These are phyloP conservation scores for Microbotryomycetes sp. DNA, from an alignment of 1,284 basidiomycete genomes.

Conservation along the genomic window DNA sequence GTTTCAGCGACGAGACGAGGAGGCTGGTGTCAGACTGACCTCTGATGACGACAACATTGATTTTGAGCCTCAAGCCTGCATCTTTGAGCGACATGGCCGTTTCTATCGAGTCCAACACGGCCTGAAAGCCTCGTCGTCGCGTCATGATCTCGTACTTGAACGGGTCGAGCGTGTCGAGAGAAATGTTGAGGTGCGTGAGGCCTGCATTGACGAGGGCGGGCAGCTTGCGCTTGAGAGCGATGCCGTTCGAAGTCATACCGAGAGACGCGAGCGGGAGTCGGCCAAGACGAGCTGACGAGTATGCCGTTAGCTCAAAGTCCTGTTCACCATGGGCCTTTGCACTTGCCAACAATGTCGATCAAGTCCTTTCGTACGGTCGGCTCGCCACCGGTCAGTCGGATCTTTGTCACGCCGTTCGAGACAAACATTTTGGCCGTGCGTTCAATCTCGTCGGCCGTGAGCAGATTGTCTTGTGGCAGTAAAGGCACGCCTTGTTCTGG, in stretches of 20 bases:
- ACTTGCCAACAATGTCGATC: slow-evolving; percentile 59
- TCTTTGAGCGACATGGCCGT: slow-evolving; percentile 10
- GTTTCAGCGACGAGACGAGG: slow-evolving; percentile 67
- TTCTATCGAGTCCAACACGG: slow-evolving; percentile 26
- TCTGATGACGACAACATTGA: slow-evolving; percentile 75
- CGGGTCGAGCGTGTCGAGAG: slow-evolving; percentile 76
- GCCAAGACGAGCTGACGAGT: slow-evolving; percentile 24
- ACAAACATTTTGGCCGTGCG: slow-evolving; percentile 72
- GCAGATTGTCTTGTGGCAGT: slow-evolving; percentile 59
- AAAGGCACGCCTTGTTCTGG: slow-evolving; percentile 70
- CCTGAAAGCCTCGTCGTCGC: slow-evolving; percentile 47
- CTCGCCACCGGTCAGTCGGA: slow-evolving; percentile 79
- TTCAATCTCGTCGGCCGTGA: slow-evolving; percentile 67
- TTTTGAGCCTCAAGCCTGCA: slow-evolving; percentile 49
- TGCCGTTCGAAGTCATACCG: slow-evolving; percentile 79
- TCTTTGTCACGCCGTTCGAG: slow-evolving; percentile 67
- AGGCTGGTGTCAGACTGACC: slow-evolving; percentile 44
- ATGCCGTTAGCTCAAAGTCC: neutral
- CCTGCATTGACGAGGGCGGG: slow-evolving; percentile 61
- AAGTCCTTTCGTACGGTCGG: slow-evolving; percentile 78
- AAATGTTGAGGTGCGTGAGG: slow-evolving; percentile 73
- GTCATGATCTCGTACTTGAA: slow-evolving; percentile 83
- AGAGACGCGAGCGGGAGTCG: slow-evolving; percentile 53
- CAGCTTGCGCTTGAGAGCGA: slow-evolving; percentile 64
- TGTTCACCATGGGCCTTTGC: neutral